Evolutionary conservation across 352 stramenopile species (phyloP).

Genomic region (Phytophthora ramorum): DNA sequence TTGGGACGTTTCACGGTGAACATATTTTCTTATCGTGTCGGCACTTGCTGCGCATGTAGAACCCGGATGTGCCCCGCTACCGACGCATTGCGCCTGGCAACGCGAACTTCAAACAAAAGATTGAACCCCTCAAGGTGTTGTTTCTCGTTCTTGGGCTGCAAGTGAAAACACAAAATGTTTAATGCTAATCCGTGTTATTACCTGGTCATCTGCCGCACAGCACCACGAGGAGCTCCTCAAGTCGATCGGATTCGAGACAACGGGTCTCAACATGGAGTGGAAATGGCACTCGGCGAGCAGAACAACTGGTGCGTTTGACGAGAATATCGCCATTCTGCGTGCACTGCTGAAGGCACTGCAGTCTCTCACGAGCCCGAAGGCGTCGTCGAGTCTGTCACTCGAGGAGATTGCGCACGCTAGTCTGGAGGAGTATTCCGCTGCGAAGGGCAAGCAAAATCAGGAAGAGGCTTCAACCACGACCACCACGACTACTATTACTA

Average conservation of each 20-base stretch:
- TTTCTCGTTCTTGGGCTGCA: neutral
- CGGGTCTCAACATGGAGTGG: slow-evolving; percentile 84
- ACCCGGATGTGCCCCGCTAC: slow-evolving; percentile 84
- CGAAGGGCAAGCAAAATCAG: slow-evolving; percentile 38
- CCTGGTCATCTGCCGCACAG: slow-evolving; percentile 32
- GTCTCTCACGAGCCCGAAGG: slow-evolving; percentile 49
- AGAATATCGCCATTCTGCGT: slow-evolving; percentile 69
- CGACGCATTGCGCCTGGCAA: slow-evolving; percentile 80
- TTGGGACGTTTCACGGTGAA: neutral
- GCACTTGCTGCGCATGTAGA: slow-evolving; percentile 38
- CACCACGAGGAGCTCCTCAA: slow-evolving; percentile 81
- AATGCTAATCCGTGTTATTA: neutral
- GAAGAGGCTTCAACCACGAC: neutral
- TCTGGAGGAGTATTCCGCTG: slow-evolving; percentile 32
- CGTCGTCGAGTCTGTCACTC: slow-evolving; percentile 52
- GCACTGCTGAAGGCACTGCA: slow-evolving; percentile 68
- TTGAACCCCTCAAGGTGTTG: slow-evolving; percentile 76
- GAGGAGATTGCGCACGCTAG: slow-evolving; percentile 60
- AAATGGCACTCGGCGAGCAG: slow-evolving; percentile 79
- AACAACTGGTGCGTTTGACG: slow-evolving; percentile 65
- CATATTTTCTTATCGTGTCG: neutral
- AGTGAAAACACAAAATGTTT: neutral
- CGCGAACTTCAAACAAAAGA: slow-evolving; percentile 88
- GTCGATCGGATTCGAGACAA: slow-evolving; percentile 79
- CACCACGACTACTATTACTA: slow-evolving; percentile 17